phyloP scores from a whole-genome alignment of 2,329 filamentous ascomycete genomes.

The Aspergillus piperis region DNA sequence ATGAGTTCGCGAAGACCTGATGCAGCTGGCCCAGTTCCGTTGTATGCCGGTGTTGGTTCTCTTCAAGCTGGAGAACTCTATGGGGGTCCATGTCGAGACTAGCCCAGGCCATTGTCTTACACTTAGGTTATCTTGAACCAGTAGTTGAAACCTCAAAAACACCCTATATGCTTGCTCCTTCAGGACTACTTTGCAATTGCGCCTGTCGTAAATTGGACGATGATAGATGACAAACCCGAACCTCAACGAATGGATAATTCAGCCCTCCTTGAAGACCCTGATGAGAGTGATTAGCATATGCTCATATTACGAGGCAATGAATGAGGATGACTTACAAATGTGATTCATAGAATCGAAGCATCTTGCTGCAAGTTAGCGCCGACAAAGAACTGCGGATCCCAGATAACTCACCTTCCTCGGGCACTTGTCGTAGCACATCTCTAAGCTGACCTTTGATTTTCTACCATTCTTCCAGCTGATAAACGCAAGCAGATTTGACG shows the following conservation, averaged over 20 bases:
- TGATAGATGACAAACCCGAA: neutral
- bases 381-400: neutral
- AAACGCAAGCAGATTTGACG: conserved; percentile 39
- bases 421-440: conserved; percentile 46
- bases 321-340: conserved; percentile 44
- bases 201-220: neutral
- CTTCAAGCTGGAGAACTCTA: neutral
- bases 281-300: conserved; percentile 17
- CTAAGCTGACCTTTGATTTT: conserved; percentile 44
- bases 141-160: conserved; percentile 14
- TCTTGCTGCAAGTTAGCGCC: conserved; percentile 32
- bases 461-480: conserved; percentile 49
- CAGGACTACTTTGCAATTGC: conserved; percentile 3
- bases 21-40: neutral
- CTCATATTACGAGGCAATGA: neutral
- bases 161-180: conserved; percentile 16
- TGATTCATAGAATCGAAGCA: conserved; percentile 52
- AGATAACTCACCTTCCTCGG: conserved; percentile 40
- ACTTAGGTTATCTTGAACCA: conserved; percentile 5
- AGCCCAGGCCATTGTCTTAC: conserved; percentile 16
- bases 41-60: neutral
- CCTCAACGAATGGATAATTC: conserved; percentile 1
- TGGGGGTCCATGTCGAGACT: neutral
- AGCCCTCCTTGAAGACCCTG: conserved; percentile 41
- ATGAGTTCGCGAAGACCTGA: neutral